These are phyloP conservation scores for Bondarzewia mesenterica DNA, from an alignment of 1,284 basidiomycete species.

Conservation along the genomic window DNA sequence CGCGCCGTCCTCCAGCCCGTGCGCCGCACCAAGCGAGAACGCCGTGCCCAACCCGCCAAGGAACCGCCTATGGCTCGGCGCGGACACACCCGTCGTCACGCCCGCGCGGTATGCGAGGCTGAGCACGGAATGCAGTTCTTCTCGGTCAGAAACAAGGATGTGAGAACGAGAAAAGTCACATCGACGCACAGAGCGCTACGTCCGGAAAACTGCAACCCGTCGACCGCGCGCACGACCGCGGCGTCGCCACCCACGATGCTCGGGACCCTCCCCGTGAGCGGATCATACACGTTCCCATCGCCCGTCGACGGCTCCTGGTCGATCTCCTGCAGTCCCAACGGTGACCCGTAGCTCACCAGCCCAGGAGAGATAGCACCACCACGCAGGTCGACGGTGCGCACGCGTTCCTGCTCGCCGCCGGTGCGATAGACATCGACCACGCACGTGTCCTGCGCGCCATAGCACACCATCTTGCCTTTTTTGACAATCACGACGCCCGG, in stretches of 20 bases:
- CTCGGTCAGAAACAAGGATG: not conserved
- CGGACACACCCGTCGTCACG: constrained; percentile 31
- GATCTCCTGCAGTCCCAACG: constrained; percentile 57
- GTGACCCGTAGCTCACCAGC: constrained; percentile 47
- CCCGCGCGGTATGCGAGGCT: constrained; percentile 32
- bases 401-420: constrained; percentile 3
- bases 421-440: not conserved
- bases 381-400: constrained; percentile 25
- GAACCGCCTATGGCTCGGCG: constrained; percentile 35
- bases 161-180: too few species aligned
- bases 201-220: constrained; percentile 43
- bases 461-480: constrained; percentile 36
- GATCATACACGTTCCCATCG: constrained; percentile 44
- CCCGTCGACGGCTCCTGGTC: constrained; percentile 53
- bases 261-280: constrained; percentile 22
- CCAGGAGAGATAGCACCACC: constrained; percentile 41
- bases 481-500: constrained; percentile 27
- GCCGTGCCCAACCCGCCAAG: constrained; percentile 41
- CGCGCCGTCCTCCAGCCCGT: constrained; percentile 38
- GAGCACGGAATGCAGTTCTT: not conserved
- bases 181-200: constrained; percentile 42
- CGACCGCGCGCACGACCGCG: constrained; percentile 37
- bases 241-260: constrained; percentile 24
- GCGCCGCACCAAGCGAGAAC: constrained; percentile 36
- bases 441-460: constrained; percentile 20